phyloP scores from a whole-genome alignment of 768 basidiomycete genomes.

The Glaciozyma martinii region DNA sequence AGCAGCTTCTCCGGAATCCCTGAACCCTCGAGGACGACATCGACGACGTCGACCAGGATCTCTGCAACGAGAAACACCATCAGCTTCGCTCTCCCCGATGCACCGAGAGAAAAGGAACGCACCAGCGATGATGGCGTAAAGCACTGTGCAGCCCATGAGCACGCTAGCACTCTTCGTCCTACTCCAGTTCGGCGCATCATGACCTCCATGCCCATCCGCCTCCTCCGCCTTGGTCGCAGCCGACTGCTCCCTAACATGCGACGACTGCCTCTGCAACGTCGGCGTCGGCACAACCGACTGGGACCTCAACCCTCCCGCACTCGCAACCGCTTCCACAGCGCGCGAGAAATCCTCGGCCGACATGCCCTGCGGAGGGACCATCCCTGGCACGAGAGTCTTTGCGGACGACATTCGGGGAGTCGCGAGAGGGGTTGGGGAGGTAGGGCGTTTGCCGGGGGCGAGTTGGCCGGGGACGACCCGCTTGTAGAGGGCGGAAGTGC shows the following conservation, averaged over 20 bases:
- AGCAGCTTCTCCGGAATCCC: slow-evolving; percentile 97
- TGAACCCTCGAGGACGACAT: slow-evolving; percentile 78
- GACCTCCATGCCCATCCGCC: slow-evolving; percentile 59
- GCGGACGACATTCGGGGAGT: not conserved
- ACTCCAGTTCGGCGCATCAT: slow-evolving; percentile 96
- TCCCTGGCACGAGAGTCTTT: not conserved
- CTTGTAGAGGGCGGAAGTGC: slow-evolving; percentile 23
- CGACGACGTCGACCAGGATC: slow-evolving; percentile 87
- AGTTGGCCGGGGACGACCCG: slow-evolving; percentile 47
- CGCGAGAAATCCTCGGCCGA: slow-evolving; percentile 37
- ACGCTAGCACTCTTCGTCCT: slow-evolving; percentile 81
- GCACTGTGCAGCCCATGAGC: slow-evolving; percentile 72
- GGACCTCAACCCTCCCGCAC: slow-evolving; percentile 25
- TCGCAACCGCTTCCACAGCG: slow-evolving; percentile 23
- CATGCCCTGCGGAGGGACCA: slow-evolving; percentile 36
- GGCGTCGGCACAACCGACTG: slow-evolving; percentile 76
- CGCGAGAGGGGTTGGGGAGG: slow-evolving; percentile 1
- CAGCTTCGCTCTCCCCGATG: not conserved
- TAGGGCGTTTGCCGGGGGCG: slow-evolving; percentile 46
- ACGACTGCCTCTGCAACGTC: slow-evolving; percentile 61
- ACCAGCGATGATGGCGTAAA: slow-evolving; percentile 96
- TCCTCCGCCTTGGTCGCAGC: slow-evolving; percentile 39
- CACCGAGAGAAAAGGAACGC: slow-evolving; percentile 35
- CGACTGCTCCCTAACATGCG: slow-evolving; percentile 47
- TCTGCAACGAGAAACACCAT: slow-evolving; percentile 47